Conservation (phyloP, 2,329 filamentous ascomycete genomes). For the Tympanopsis confertula region DNA sequence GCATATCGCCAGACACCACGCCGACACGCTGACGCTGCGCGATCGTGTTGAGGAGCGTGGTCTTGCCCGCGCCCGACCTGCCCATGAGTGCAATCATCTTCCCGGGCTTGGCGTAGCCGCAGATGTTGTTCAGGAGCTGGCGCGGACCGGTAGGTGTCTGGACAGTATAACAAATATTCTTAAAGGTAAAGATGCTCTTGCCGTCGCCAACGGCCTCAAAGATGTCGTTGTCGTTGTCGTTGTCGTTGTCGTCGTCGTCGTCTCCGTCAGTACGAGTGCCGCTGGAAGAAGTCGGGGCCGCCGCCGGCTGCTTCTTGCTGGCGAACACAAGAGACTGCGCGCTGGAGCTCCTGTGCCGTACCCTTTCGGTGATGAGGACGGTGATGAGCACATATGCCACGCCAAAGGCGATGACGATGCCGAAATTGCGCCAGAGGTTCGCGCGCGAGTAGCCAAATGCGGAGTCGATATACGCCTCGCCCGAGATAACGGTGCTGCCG, state of each 20-base stretch:
- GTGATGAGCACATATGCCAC: constrained; percentile 41
- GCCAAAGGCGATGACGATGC: constrained; percentile 45
- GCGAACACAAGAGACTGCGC: not conserved
- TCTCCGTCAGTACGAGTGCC: not conserved
- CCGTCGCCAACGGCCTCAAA: not conserved
- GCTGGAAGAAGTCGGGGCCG: too few relatives aligned
- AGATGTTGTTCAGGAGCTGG: constrained; percentile 56
- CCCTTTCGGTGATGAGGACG: constrained; percentile 39
- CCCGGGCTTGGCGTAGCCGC: constrained; percentile 70
- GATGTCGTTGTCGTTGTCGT: not conserved
- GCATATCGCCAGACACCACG: constrained; percentile 55
- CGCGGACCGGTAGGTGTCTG: constrained; percentile 12
- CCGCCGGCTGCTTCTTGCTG: not conserved
- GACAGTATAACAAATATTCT: not conserved
- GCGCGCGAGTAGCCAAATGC: constrained; percentile 34
- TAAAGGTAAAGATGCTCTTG: not conserved
- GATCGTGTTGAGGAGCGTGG: constrained; percentile 67
- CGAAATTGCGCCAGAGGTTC: constrained; percentile 46
- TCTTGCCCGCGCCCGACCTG: constrained; percentile 70
- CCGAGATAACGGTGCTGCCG: constrained; percentile 31
- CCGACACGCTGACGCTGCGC: constrained; percentile 58
- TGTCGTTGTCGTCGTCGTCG: not conserved
- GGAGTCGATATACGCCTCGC: constrained; percentile 34
- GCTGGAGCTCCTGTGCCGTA: not conserved
- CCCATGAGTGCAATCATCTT: constrained; percentile 73